A percentile compares a stretch with the other conserved stretches of the same genome.
These are phyloP conservation scores for Exophiala xenobiotica DNA, from an alignment of 2,329 filamentous ascomycete genomes.

Conservation along the genomic window DNA sequence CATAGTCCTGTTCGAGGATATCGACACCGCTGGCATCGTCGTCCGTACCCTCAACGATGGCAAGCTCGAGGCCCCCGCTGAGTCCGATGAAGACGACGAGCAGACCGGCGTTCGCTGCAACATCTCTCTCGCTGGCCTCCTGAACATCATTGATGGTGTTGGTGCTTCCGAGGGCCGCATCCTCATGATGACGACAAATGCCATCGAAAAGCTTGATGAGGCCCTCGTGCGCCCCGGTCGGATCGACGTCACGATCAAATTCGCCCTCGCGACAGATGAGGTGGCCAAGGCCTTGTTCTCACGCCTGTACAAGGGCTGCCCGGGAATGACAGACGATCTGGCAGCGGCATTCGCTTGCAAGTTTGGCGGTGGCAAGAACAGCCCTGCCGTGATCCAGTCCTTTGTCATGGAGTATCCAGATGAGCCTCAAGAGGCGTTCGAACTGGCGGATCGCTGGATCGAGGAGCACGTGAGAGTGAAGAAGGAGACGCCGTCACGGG, in stretches of 20 bases:
- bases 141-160: slow-evolving; percentile 82
- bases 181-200: slow-evolving; percentile 79
- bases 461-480: too few relatives aligned
- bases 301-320: slow-evolving; percentile 15
- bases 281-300: slow-evolving; percentile 31
- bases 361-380: background rate
- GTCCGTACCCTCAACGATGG: too few relatives aligned
- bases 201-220: slow-evolving; percentile 68
- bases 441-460: too few relatives aligned
- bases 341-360: background rate
- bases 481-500: too few relatives aligned
- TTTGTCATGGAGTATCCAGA: background rate
- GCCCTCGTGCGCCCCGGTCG: slow-evolving; percentile 71
- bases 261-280: slow-evolving; percentile 38
- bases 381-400: background rate
- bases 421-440: background rate
- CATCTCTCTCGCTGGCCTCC: slow-evolving; percentile 72
- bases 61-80: too few relatives aligned
- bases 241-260: slow-evolving; percentile 67
- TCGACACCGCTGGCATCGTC: slow-evolving; percentile 65
- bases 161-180: slow-evolving; percentile 75
- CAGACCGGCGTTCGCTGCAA: background rate
- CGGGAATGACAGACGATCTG: background rate
- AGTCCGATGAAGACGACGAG: background rate
- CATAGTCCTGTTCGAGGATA: slow-evolving; percentile 67